Conservation (phyloP, 805 yeast genomes). For the Yamadazyma philogaea region DNA sequence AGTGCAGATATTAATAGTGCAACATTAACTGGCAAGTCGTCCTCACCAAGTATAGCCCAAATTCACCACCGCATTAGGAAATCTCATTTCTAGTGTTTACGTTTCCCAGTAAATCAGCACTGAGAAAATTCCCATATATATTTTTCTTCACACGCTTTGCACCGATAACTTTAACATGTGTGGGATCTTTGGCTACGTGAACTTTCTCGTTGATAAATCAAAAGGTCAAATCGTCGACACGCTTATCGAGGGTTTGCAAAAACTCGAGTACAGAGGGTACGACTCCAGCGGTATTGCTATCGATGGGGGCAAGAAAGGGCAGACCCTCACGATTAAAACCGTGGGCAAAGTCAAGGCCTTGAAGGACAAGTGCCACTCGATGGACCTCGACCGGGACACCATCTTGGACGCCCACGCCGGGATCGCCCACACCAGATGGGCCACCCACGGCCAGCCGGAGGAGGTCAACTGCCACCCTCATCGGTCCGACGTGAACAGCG, state of each 20-base stretch:
- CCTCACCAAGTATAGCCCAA: too few species aligned
- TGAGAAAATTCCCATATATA: constrained; percentile 4
- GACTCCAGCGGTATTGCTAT: constrained; percentile 97
- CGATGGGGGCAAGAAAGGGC: constrained; percentile 78
- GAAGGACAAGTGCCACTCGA: constrained; percentile 55
- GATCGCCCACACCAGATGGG: constrained; percentile 99
- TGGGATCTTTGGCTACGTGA: constrained; percentile 98
- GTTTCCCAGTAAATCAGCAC: neutral
- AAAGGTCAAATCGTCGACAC: constrained; percentile 92
- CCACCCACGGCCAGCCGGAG: constrained; percentile 95
- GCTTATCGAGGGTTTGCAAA: constrained; percentile 76
- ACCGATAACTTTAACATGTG: constrained; percentile 29
- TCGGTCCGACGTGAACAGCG: constrained; percentile 76
- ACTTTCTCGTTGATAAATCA: constrained; percentile 86
- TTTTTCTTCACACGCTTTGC: neutral
- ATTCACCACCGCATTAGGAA: constrained; percentile 3
- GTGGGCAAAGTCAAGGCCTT: constrained; percentile 89
- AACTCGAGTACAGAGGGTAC: constrained; percentile 96
- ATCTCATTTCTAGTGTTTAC: constrained; percentile 9
- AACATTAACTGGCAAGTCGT: too few species aligned
- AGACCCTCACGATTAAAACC: constrained; percentile 72
- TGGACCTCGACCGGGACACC: constrained; percentile 54
- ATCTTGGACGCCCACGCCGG: constrained; percentile 85
- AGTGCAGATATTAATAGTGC: too few species aligned
- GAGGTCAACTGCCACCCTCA: constrained; percentile 93